Percentiles rank a stretch among this genome's conserved stretches.
Evolutionary conservation across 306 rosid species (phyloP).

Genomic region (Castanea mollissima): DNA sequence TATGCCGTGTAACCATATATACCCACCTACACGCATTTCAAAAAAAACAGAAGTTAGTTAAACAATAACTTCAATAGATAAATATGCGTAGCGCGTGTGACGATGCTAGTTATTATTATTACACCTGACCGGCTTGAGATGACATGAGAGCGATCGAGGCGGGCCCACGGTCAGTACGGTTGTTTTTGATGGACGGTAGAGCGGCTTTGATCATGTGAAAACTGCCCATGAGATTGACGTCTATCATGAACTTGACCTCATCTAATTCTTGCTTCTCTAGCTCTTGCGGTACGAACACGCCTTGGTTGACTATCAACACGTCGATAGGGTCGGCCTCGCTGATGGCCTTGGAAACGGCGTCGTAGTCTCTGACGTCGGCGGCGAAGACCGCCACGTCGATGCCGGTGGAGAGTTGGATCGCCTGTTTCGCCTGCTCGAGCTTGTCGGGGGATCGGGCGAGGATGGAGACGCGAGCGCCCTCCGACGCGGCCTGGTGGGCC

Average conservation of each 20-base stretch:
- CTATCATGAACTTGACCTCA: conserved; percentile 73
- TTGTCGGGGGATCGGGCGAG: conserved; percentile 63
- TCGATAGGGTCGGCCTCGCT: conserved; percentile 77
- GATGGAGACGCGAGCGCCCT: conserved; percentile 86
- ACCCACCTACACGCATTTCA: conserved; percentile 51
- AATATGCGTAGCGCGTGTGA: fast-evolving
- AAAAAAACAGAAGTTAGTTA: not conserved
- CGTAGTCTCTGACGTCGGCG: conserved; percentile 78
- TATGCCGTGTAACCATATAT: conserved; percentile 88
- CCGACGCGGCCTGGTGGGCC: conserved; percentile 75
- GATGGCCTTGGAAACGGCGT: conserved; percentile 50
- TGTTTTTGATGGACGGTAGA: conserved; percentile 59
- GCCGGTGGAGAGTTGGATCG: conserved; percentile 67
- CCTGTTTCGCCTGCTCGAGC: conserved; percentile 66
- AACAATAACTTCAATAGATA: too few relatives aligned
- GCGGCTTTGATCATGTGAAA: conserved; percentile 85
- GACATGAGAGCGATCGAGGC: conserved; percentile 78
- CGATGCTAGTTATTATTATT: not conserved
- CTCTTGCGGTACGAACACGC: conserved; percentile 68
- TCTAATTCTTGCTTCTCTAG: conserved; percentile 71
- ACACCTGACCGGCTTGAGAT: conserved; percentile 94
- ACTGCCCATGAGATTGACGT: conserved; percentile 73
- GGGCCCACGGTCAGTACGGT: conserved; percentile 50
- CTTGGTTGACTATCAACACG: conserved; percentile 74
- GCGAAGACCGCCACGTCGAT: conserved; percentile 56